A percentile compares a stretch with the other conserved stretches of the same genome.
phyloP scores from a whole-genome alignment of 352 stramenopile genomes.

The Lagenidium sp. region DNA sequence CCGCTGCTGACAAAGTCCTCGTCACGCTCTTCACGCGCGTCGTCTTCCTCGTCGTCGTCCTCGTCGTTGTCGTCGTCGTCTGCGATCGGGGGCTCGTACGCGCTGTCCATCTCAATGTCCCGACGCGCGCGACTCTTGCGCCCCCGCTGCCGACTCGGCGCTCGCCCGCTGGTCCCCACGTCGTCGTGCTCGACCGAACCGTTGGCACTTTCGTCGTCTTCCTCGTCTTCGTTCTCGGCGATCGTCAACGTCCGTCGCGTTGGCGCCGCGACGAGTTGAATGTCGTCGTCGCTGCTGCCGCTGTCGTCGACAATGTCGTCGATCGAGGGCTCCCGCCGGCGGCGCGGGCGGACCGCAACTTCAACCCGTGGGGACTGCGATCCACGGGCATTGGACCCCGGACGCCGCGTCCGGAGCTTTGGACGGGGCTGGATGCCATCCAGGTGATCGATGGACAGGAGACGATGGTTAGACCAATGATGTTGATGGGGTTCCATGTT shows the following conservation, averaged over 20 bases:
- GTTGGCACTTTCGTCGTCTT: no score
- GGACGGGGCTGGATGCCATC: conserved; percentile 16
- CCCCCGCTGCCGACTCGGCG: conserved; percentile 1
- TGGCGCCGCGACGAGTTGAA: conserved; percentile 1
- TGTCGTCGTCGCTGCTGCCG: conserved; percentile 9
- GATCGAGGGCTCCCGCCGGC: no score
- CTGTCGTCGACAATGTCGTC: background rate
- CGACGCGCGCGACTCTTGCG: no score
- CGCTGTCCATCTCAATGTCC: conserved; percentile 8
- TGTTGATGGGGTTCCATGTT: background rate
- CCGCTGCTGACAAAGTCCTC: conserved; percentile 9
- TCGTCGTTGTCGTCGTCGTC: conserved; percentile 22
- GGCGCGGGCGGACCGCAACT: no score
- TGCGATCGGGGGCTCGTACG: background rate
- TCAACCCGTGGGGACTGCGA: no score
- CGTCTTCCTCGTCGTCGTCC: conserved; percentile 25
- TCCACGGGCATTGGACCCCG: no score
- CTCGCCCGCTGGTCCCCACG: background rate
- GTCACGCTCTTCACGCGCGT: conserved; percentile 7
- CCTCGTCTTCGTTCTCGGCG: conserved; percentile 3
- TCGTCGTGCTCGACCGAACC: no score
- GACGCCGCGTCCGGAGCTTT: conserved; percentile 29
- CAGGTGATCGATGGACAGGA: no score
- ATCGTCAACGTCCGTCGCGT: background rate
- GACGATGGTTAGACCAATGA: no score